Base-by-base conservation (phyloP, 2,329 filamentous ascomycete genomes). In the Penicillium glabrum region DNA sequence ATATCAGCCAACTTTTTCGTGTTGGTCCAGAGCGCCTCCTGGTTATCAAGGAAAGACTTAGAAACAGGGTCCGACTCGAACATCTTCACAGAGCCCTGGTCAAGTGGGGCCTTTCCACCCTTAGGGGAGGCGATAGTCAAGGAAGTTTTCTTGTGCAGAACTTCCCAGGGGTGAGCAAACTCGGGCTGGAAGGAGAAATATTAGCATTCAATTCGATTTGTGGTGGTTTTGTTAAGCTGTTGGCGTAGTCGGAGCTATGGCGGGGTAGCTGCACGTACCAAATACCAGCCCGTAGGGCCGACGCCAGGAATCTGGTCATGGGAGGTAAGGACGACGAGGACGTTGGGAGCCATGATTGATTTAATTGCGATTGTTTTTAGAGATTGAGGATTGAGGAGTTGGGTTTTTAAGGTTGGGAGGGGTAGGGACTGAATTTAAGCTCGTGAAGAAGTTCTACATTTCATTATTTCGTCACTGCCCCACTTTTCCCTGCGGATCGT, bases 281-380 rank as follows among this genome's bases (percentile, higher is more conserved):
- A 77, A 69, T 85, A 91, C 88, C 88, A 91, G 61, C 89, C 89
- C 0, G 88, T 90, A 10, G 82, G 81, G 60, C 73, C 71, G 45
- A 69, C 72, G 64, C 70, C 66, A 51, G 75, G 76, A 51, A 82
- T 72, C 59, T 76, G 72, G 61, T 73, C 72, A 71, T 83, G 80
- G 59, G 87, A 90, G 62, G 86, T 89, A 60, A 91, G 83, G 56
- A 91, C 84, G 72, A 90, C 76, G 76, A 91, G 87, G 61, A 91
- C 76, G 72, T 88, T 89, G 39, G 80, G 80, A 5, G 72, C 57
- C 70, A 72, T 72, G 1, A 13, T 31, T 31, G 0, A 5, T 19
- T 19, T n/a, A 0, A 14, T 41, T 23, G 39, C 5, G 19, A 39
- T 39, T 39, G 16, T 39, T 19, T 26, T 26, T 26, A 0, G 1